phyloP scores from a whole-genome alignment of 345 rosid species.

The Citrus inodora region DNA sequence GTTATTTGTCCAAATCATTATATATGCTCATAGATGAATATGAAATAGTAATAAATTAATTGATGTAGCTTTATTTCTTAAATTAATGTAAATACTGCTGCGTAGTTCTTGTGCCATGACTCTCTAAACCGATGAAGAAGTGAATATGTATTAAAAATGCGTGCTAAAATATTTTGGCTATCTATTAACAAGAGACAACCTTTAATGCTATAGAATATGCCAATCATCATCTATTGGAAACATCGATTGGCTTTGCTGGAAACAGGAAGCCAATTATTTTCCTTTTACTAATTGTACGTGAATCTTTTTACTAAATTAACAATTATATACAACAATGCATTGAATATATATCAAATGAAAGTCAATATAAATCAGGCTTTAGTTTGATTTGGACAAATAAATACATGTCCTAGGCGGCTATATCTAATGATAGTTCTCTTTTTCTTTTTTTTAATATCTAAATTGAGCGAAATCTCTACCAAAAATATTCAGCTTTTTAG shows the following conservation, averaged over 20 bases:
- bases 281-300: not conserved
- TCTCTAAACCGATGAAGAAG: not conserved
- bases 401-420: not conserved
- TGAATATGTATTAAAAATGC: not conserved
- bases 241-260: not conserved
- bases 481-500: not conserved
- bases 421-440: not conserved
- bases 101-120: not conserved
- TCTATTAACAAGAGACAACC: not conserved
- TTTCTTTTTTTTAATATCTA: not conserved
- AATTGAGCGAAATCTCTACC: not conserved
- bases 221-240: not conserved
- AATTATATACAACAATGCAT: not conserved
- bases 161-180: not conserved
- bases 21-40: not conserved
- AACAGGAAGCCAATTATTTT: not conserved
- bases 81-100: not conserved
- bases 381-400: not conserved
- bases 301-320: not conserved
- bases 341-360: not conserved
- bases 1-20: not conserved
- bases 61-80: not conserved
- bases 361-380: not conserved
- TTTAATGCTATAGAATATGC: conserved; percentile 22
- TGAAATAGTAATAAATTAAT: no score